Percentiles rank a stretch among this genome's conserved stretches.
phyloP scores from a whole-genome alignment of 768 basidiomycete species.

The Sistotremastrum niveocremeum region DNA sequence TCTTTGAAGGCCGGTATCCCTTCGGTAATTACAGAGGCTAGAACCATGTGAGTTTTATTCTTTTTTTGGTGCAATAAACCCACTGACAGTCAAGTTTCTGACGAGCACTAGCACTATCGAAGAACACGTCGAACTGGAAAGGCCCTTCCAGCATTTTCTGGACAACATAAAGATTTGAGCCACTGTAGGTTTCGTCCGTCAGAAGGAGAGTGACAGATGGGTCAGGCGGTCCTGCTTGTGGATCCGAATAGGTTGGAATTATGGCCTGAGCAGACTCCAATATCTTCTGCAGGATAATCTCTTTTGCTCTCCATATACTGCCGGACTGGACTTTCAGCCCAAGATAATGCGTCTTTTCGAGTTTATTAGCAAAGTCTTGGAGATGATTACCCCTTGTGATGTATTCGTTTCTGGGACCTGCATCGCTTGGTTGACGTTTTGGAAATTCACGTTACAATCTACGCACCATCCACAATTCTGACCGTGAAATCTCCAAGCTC shows the following conservation, averaged over 20 bases:
- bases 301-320: conserved; percentile 77
- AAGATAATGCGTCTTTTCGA: conserved; percentile 59
- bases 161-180: conserved; percentile 73
- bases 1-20: conserved; percentile 54
- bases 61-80: background rate
- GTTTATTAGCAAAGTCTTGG: conserved; percentile 39
- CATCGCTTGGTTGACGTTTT: background rate
- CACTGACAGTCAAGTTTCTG: conserved; percentile 51
- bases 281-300: conserved; percentile 48
- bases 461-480: conserved; percentile 61
- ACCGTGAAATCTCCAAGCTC: conserved; percentile 77
- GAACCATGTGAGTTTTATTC: conserved; percentile 1
- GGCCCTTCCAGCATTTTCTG: conserved; percentile 77
- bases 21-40: conserved; percentile 52
- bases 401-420: conserved; percentile 46
- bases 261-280: conserved; percentile 41
- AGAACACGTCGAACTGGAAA: conserved; percentile 85
- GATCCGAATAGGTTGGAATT: conserved; percentile 41
- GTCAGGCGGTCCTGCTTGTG: conserved; percentile 43
- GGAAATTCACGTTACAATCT: too few species aligned
- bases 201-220: conserved; percentile 70
- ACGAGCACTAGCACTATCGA: conserved; percentile 59
- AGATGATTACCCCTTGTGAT: conserved; percentile 43
- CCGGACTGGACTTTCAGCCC: conserved; percentile 50
- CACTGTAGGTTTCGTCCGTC: conserved; percentile 55